Evolutionary conservation across 768 basidiomycete genomes (phyloP), one percentile per base, ranked within the genome.

Genomic region (Serendipita sp.): DNA sequence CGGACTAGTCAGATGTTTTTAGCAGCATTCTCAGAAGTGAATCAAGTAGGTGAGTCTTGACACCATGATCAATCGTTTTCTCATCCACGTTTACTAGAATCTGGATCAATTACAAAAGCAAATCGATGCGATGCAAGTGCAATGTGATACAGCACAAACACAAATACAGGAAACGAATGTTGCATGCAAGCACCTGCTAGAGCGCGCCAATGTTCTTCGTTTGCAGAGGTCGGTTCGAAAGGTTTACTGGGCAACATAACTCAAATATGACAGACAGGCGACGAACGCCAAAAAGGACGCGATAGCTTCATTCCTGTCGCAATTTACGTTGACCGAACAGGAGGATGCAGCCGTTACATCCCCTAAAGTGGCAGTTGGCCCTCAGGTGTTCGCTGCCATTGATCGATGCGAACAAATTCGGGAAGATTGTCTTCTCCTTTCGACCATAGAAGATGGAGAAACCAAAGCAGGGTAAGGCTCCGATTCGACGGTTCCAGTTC

Each of bases 1-100:
- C 83, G 88, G 63, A 90, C 90, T 3, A 93, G 91, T 68, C 79
- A 80, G 52, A 82, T 83, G 68, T 96, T 99, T 72, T 72, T 98
- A 64, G 80, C 81, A 32, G 91, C 89, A 0, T 87, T 98, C 67
- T 84, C 84, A 23, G 85, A 92, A 68, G 91, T 98, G 41, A 89
- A 97, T 76, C 80, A 89, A 76, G 95, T 95, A 73, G 68, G 89
- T 81, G 16, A 10, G 16, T 36, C n/a, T 58, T 41, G 7, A 52
- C 44, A 11, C 13, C 41, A 5, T 67, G 48, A 18, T 30, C 48
- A 28, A 44, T 60, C 34, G 23, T 60, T 16, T 36, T 32, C 11
- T 35, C 44, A 56, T 44, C 1, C n/a, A 35, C 32, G 13, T 36
- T 46, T 38, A 28, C 16, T 35, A 99, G 95, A 94, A 89, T 83